Base-by-base conservation (phyloP, 139 green algal genomes). In the Pleodorina starrii region DNA sequence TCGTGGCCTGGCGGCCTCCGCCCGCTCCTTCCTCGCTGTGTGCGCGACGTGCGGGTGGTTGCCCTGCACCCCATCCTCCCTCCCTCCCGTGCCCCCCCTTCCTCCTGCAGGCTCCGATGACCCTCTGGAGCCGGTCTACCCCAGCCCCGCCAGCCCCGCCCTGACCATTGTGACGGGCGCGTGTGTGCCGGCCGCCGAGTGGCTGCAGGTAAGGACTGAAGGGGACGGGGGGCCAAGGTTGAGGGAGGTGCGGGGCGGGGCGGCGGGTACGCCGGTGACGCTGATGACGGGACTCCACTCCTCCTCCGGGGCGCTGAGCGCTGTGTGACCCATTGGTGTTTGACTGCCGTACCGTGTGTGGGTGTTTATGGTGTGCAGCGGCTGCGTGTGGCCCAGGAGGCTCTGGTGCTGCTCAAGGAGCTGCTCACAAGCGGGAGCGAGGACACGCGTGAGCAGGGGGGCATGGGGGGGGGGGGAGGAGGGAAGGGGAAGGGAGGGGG, bases 331-430 rank as follows among this genome's bases (percentile, higher is more conserved):
- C n/a, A n/a, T n/a, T n/a, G n/a, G n/a, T n/a, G n/a, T n/a, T n/a
- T n/a, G n/a, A n/a, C n/a, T n/a, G n/a, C n/a, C n/a, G n/a, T n/a
- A n/a, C n/a, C n/a, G n/a, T n/a, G n/a, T n/a, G n/a, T n/a, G n/a
- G n/a, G n/a, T 66, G 54, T 21, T 66, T 21, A 9, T 66, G 54
- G 21, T 12, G 9, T 66, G 35, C 83, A 88, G 83, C 83, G 83
- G n/a, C 23, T 88, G 46, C 83, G 83, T 17, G 0, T 88, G 66
- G 66, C 83, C 0, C 66, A 88, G 66, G 83, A 88, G 68, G 83
- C 83, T 17, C n/a, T 88, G 66, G 27, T 88, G 46, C 83, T 88
- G 19, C 83, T 88, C 46, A 79, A 80, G 83, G 66, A 88, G 66
- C 66, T 88, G 44, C 46, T 80, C 14, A 60, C n/a, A 14, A 63